Evolutionary conservation across 306 rosid genomes (phyloP), one percentile per base, ranked within the genome.

Genomic region (Fagus crenata): DNA sequence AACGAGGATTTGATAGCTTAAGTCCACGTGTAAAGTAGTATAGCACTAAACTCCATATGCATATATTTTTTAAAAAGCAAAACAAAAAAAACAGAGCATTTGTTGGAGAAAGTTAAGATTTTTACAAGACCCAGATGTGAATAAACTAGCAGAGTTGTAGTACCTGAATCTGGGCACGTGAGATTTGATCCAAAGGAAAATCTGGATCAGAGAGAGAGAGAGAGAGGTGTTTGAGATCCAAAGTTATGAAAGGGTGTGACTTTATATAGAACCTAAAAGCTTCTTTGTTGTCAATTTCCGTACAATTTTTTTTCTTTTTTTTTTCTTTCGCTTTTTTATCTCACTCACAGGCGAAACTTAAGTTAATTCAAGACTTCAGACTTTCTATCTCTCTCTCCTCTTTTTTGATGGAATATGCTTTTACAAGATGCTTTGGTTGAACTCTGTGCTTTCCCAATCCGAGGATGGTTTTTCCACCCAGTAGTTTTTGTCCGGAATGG

Each of bases 81-180:
- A 22, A 22, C 28, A 7, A 4, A 2, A 7, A 39, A 69, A 79
- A 63, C 56, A 53, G 15, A 67, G 70, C 56, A 76, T 42, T 22
- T 54, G 18, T n/a, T 41, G 7, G 22, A 51, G 69, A 59, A 41
- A 35, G 32, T 69, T 51, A 7, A 13, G 75, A 87, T 40, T 64
- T 74, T 32, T 83, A 54, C 12, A 22, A 7, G 80, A 71, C 76
- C 73, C 80, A 74, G 56, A 72, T 72, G 41, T 17, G 42, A 77
- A 46, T 69, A 15, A 60, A 22, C 36, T 56, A 69, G 53, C 11
- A 31, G 15, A 75, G 37, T 75, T 67, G 58, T 73, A 32, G 86
- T 88, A 90, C 96, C 96, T 84, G 84, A 76, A 81, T 53, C 76
- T 35, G 81, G 71, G 79, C 60, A 67, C 70, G 75, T 74, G 7